Base-by-base conservation (phyloP, 2,329 filamentous ascomycete genomes). In the Tolypocladium tundrense region DNA sequence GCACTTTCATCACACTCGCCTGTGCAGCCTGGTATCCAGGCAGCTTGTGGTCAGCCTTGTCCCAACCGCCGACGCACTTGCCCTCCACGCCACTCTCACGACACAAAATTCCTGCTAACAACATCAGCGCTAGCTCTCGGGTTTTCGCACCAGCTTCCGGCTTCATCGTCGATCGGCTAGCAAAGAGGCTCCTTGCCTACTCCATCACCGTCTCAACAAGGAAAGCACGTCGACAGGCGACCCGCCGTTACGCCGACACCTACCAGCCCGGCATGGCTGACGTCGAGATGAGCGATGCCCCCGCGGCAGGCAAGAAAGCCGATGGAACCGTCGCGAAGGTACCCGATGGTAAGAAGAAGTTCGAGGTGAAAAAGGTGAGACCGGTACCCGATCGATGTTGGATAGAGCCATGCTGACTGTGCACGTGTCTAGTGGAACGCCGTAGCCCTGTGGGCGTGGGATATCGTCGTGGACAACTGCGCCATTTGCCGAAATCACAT, bases 401-500 rank as follows among this genome's bases (percentile, higher is more conserved):
- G 8, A 10, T 14, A 19, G 4, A 21, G 35, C n/a, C 50, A 40
- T 31, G 33, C 58, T 63, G 54, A 63, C 58, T 6, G 6, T 19
- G 48, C 55, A 1, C 31, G 24, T 55, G 2, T 62, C 50, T 68
- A 97, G 93, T 99, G 94, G 94, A 97, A 97, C 68, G 94, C 94
- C 0, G 94, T 99, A 55, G 92, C 94, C 45, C 82, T 99, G 2
- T 99, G 94, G 94, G 94, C 94, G 0, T 99, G 94, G 94, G 94
- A 99, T 72, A 99, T 99, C 60, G 92, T 97, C 39, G 94, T 99
- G 61, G 94, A 99, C 77, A 99, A 99, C 82, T 99, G 94, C 72
- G 94, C 94, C 68, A 99, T 99, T 71, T 99, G 94, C 80, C 85
- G 94, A 71, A 99, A 99, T 73, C 94, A 99, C 74, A 99, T 99